Conservation (phyloP, 2,329 filamentous ascomycete species). For the Nigrospora osmanthi region DNA sequence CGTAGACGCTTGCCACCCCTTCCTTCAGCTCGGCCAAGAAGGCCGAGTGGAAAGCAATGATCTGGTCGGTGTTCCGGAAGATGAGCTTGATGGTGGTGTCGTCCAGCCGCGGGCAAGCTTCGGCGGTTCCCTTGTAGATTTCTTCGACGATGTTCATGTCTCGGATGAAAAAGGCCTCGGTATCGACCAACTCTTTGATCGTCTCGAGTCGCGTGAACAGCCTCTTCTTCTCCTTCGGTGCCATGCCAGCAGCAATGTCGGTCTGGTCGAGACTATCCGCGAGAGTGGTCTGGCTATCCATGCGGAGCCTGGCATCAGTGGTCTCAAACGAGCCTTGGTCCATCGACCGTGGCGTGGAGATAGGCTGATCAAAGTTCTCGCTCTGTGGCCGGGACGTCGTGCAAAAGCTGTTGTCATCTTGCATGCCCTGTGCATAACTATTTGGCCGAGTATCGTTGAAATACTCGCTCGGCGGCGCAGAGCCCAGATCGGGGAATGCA, state of each 20-base stretch:
- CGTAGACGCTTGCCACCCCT: conserved; percentile 72
- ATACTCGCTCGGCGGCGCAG: conserved; percentile 29
- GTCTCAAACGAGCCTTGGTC: conserved; percentile 37
- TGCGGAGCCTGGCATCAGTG: conserved; percentile 27
- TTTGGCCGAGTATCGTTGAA: conserved; percentile 29
- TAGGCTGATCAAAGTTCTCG: conserved; percentile 33
- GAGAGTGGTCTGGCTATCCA: conserved; percentile 26
- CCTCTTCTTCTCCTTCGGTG: conserved; percentile 56
- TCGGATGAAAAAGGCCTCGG: conserved; percentile 81
- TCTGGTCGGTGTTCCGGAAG: conserved; percentile 87
- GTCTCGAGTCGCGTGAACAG: conserved; percentile 74
- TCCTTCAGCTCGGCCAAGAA: conserved; percentile 78
- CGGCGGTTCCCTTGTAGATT: conserved; percentile 91
- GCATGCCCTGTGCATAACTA: conserved; percentile 31
- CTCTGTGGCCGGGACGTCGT: conserved; percentile 38
- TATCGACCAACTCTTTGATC: conserved; percentile 88
- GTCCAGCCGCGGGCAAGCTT: conserved; percentile 71
- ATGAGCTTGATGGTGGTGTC: conserved; percentile 80
- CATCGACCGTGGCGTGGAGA: conserved; percentile 36
- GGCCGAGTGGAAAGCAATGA: conserved; percentile 75
- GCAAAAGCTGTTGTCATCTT: conserved; percentile 31
- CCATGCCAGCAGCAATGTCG: conserved; percentile 23
- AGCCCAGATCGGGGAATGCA: conserved; percentile 17
- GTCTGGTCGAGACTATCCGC: conserved; percentile 26
- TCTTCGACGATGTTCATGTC: conserved; percentile 98